A percentile compares a stretch with the other conserved stretches of the same genome.
phyloP scores from a whole-genome alignment of 306 rosid genomes.

The Citrullus mucosospermus region DNA sequence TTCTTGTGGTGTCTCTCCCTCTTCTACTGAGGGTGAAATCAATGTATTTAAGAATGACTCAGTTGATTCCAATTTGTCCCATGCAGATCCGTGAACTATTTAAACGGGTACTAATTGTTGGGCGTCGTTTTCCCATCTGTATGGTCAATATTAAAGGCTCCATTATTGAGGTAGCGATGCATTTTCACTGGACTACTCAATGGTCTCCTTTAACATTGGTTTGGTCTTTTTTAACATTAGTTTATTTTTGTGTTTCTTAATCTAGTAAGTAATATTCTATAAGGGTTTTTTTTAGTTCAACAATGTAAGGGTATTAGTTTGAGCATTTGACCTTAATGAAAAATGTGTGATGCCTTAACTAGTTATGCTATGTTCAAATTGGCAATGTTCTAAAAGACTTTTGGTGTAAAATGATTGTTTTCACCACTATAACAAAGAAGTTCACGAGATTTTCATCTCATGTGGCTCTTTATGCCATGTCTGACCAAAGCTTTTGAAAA shows the following conservation, averaged over 20 bases:
- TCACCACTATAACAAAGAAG: not conserved
- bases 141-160: constrained; percentile 45
- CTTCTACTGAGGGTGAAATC: not conserved
- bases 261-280: too few relatives aligned
- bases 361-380: not conserved
- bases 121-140: constrained; percentile 76
- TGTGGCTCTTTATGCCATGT: not conserved
- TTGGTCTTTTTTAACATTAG: too few relatives aligned
- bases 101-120: constrained; percentile 35
- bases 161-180: constrained; percentile 48
- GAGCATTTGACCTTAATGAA: not conserved
- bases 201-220: not conserved
- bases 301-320: not conserved
- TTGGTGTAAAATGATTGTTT: not conserved
- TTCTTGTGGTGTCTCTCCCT: not conserved
- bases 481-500: not conserved
- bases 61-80: constrained; percentile 5
- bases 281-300: not conserved
- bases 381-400: not conserved
- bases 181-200: not conserved
- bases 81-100: constrained; percentile 45
- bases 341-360: not conserved
- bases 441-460: not conserved
- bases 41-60: not conserved
- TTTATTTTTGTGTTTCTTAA: too few relatives aligned